Conservation (phyloP, 2,329 filamentous ascomycete genomes). For the Thyridium curvatum region DNA sequence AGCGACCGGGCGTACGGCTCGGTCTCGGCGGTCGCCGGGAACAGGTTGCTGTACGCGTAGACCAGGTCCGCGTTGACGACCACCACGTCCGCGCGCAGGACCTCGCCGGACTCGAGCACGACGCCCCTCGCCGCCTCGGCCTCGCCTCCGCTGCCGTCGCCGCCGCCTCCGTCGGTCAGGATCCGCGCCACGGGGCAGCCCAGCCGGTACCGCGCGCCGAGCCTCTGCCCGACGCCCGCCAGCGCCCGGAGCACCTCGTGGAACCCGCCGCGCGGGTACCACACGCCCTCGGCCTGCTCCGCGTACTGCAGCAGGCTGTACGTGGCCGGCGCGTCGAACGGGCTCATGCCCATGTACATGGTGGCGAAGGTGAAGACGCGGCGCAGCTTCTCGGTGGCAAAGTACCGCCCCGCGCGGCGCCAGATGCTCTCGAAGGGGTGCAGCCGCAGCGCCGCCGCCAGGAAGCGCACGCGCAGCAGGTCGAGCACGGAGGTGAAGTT, state of each 20-base stretch:
- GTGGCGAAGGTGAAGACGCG: constrained; percentile 71
- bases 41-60: constrained; percentile 66
- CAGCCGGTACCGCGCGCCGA: constrained; percentile 58
- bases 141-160: constrained; percentile 34
- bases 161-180: constrained; percentile 31
- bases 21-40: constrained; percentile 37
- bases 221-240: constrained; percentile 53
- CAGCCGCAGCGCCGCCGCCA: constrained; percentile 50
- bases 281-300: constrained; percentile 69
- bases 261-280: constrained; percentile 69
- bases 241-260: constrained; percentile 58
- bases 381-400: constrained; percentile 61
- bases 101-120: constrained; percentile 48
- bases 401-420: constrained; percentile 58
- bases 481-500: constrained; percentile 59
- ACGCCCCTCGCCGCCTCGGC: constrained; percentile 50
- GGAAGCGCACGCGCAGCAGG: constrained; percentile 52
- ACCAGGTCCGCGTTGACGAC: constrained; percentile 69
- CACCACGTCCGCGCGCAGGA: constrained; percentile 57
- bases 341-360: constrained; percentile 81
- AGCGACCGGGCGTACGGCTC: constrained; percentile 29
- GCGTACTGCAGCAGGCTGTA: constrained; percentile 71
- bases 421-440: constrained; percentile 71
- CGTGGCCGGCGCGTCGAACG: constrained; percentile 69
- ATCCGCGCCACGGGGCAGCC: constrained; percentile 51